Evolutionary conservation across 1,284 basidiomycete genomes (phyloP).

Genomic region (Pascua guehoae): DNA sequence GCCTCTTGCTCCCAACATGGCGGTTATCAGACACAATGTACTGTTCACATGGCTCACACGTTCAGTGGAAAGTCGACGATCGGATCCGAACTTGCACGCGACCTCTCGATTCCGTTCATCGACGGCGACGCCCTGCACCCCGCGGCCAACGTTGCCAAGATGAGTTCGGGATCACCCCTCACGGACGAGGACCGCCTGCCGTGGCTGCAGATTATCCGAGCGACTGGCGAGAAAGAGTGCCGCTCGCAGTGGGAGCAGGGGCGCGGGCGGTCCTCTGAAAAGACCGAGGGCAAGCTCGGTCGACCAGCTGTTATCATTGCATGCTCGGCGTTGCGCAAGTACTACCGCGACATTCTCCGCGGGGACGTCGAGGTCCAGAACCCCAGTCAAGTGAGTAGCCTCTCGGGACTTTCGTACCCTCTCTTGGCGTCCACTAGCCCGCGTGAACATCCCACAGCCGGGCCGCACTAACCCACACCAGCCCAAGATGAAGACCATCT

Average conservation of each 20-base stretch:
- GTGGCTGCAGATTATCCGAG: slow-evolving; percentile 74
- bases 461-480: background rate
- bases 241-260: slow-evolving; percentile 48
- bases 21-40: background rate
- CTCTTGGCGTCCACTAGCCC: no score
- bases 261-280: slow-evolving; percentile 17
- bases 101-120: slow-evolving; percentile 68
- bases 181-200: slow-evolving; percentile 78
- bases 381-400: no score
- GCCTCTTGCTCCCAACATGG: background rate
- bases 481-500: slow-evolving; percentile 60
- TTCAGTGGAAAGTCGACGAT: slow-evolving; percentile 81
- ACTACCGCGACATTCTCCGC: slow-evolving; percentile 77
- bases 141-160: slow-evolving; percentile 76
- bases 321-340: slow-evolving; percentile 78
- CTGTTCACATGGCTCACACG: background rate
- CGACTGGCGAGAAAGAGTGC: slow-evolving; percentile 54
- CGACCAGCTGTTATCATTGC: slow-evolving; percentile 67
- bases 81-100: slow-evolving; percentile 61
- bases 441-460: background rate
- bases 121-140: slow-evolving; percentile 92
- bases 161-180: slow-evolving; percentile 74
- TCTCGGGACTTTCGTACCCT: no score
- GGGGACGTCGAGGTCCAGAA: slow-evolving; percentile 50
- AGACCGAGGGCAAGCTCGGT: slow-evolving; percentile 31